phyloP scores from a whole-genome alignment of 1,139 yeast genomes.

The Suhomyces bokatorum region DNA sequence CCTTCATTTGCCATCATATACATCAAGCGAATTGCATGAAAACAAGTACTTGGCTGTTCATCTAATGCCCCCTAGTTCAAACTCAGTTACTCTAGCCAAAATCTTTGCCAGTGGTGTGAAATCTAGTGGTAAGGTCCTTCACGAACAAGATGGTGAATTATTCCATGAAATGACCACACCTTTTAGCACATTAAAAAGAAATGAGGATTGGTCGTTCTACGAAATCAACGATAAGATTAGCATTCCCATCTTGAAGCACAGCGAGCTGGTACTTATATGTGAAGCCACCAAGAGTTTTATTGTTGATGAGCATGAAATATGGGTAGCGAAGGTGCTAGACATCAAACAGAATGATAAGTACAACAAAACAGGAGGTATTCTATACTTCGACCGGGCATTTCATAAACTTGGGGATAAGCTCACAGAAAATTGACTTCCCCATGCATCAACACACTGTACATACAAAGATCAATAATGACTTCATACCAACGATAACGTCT shows the following conservation, averaged over 20 bases:
- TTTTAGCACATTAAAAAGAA: slow-evolving; percentile 33
- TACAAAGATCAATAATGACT: background rate
- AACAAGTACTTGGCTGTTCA: slow-evolving; percentile 68
- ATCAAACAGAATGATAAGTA: slow-evolving; percentile 35
- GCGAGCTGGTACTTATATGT: slow-evolving; percentile 69
- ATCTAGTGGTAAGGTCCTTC: slow-evolving; percentile 16
- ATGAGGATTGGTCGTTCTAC: slow-evolving; percentile 32
- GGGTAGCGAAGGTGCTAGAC: slow-evolving; percentile 75
- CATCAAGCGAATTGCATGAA: slow-evolving; percentile 63
- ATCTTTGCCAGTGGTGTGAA: slow-evolving; percentile 62
- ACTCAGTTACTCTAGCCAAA: slow-evolving; percentile 55
- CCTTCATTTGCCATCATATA: slow-evolving; percentile 77
- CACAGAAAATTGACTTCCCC: background rate
- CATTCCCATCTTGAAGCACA: slow-evolving; percentile 60
- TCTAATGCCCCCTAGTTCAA: slow-evolving; percentile 57
- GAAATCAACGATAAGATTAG: slow-evolving; percentile 22
- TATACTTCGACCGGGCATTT: slow-evolving; percentile 65
- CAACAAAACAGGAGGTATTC: slow-evolving; percentile 53
- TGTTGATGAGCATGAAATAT: slow-evolving; percentile 82
- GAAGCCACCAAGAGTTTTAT: slow-evolving; percentile 51
- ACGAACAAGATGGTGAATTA: slow-evolving; percentile 36
- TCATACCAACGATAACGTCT: background rate
- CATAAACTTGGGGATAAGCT: slow-evolving; percentile 54
- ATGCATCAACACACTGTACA: background rate
- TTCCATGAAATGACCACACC: slow-evolving; percentile 55